Evolutionary conservation across 2,329 filamentous ascomycete species (phyloP).

Genomic region (Phyllosticta citrichinensis): DNA sequence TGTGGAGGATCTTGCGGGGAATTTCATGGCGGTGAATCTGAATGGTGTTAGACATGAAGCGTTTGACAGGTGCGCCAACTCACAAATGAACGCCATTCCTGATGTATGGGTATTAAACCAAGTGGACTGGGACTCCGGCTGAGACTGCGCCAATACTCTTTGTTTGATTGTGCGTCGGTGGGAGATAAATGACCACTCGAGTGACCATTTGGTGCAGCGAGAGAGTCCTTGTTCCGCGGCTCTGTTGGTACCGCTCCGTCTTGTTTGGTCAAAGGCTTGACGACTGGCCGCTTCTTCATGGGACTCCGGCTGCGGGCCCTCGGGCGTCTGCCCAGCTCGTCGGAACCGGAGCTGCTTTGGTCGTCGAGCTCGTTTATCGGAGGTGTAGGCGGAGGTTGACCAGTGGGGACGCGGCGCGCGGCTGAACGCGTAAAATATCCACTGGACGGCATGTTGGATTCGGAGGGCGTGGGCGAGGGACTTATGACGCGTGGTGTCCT

Average conservation of each 20-base stretch:
- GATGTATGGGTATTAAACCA: constrained; percentile 88
- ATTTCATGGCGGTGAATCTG: constrained; percentile 84
- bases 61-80: constrained; percentile 13
- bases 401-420: constrained; percentile 47
- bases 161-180: constrained; percentile 41
- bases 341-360: constrained; percentile 43
- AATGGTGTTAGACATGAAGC: constrained; percentile 13
- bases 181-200: constrained; percentile 64
- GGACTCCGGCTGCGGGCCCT: constrained; percentile 65
- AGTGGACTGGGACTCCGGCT: constrained; percentile 87
- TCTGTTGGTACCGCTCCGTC: constrained; percentile 20
- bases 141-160: constrained; percentile 76
- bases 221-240: constrained; percentile 27
- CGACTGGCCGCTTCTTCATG: constrained; percentile 19
- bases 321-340: constrained; percentile 45
- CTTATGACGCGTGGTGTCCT: constrained; percentile 81
- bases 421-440: constrained; percentile 68
- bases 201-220: constrained; percentile 31
- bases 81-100: constrained; percentile 82
- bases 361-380: constrained; percentile 51
- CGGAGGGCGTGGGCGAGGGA: constrained; percentile 68
- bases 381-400: constrained; percentile 44
- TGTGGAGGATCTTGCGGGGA: constrained; percentile 76
- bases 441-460: constrained; percentile 34
- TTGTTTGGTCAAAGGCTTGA: constrained; percentile 19